Percentiles rank a stretch among this genome's conserved stretches.
These are phyloP conservation scores for Cercophora samala DNA, from an alignment of 495 filamentous ascomycete genomes.

Conservation along the genomic window DNA sequence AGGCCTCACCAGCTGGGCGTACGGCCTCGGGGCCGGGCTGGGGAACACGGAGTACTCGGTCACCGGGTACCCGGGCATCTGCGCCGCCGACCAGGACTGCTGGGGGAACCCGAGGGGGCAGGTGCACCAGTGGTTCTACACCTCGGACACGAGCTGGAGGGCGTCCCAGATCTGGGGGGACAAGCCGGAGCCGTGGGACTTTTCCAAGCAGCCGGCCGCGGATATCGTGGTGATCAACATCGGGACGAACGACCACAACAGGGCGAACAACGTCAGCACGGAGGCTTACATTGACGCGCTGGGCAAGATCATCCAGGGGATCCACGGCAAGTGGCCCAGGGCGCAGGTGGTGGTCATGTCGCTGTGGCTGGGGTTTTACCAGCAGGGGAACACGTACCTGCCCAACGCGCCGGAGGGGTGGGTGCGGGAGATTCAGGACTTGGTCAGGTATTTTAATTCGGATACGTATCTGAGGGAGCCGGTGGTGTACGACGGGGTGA, in stretches of 20 bases:
- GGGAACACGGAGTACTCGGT: constrained; percentile 63
- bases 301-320: constrained; percentile 56
- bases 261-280: constrained; percentile 55
- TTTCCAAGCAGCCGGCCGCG: constrained; percentile 54
- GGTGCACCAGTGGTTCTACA: constrained; percentile 64
- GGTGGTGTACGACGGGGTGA: constrained; percentile 43
- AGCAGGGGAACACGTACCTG: constrained; percentile 51
- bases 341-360: constrained; percentile 64
- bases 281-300: constrained; percentile 54
- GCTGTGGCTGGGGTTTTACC: constrained; percentile 60
- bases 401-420: constrained; percentile 48
- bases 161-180: constrained; percentile 51
- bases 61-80: constrained; percentile 62
- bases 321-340: constrained; percentile 59
- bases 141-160: constrained; percentile 56
- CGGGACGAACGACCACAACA: constrained; percentile 64
- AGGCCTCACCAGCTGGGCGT: constrained; percentile 3
- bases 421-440: constrained; percentile 50
- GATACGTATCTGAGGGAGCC: constrained; percentile 43
- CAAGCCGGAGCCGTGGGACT: constrained; percentile 59
- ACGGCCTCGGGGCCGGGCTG: constrained; percentile 54
- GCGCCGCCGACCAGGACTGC: constrained; percentile 56
- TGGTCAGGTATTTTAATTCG: constrained; percentile 57
- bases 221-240: constrained; percentile 67
- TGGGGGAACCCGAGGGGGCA: constrained; percentile 56